Conservation (phyloP, 495 filamentous ascomycete species). For the Lichenothelia convexa region DNA sequence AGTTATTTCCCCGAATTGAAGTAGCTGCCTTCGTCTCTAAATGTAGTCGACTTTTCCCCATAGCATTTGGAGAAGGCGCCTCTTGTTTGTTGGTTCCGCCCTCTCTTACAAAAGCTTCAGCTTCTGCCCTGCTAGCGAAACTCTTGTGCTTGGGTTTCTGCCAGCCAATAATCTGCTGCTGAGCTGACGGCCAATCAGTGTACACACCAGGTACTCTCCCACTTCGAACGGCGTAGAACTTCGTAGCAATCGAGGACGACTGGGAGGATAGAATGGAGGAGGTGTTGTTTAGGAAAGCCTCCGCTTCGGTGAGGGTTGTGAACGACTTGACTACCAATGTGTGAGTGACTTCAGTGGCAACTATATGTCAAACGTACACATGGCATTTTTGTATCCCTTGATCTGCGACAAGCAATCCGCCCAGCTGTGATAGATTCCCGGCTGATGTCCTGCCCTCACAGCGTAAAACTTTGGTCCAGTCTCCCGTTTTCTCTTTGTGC, state of each 20-base stretch:
- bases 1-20: no score
- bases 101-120: slow-evolving; percentile 48
- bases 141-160: slow-evolving; percentile 64
- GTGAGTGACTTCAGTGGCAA: background rate
- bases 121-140: slow-evolving; percentile 61
- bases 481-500: slow-evolving; percentile 46
- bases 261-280: slow-evolving; percentile 19
- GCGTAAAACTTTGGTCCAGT: slow-evolving; percentile 64
- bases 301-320: slow-evolving; percentile 52
- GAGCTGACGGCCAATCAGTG: slow-evolving; percentile 63
- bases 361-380: slow-evolving; percentile 38
- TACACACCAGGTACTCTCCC: slow-evolving; percentile 78
- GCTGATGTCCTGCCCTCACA: slow-evolving; percentile 55
- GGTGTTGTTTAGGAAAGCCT: slow-evolving; percentile 51
- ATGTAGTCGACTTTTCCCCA: slow-evolving; percentile 7
- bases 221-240: slow-evolving; percentile 73
- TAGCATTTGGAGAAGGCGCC: slow-evolving; percentile 13
- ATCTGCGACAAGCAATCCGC: slow-evolving; percentile 63
- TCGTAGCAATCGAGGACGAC: slow-evolving; percentile 16
- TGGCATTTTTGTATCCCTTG: slow-evolving; percentile 67
- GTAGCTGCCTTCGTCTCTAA: background rate
- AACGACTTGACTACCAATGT: slow-evolving; percentile 61
- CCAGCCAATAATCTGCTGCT: slow-evolving; percentile 58
- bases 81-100: slow-evolving; percentile 6
- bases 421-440: slow-evolving; percentile 81